These are phyloP conservation scores for Mycena floridula DNA, from an alignment of 768 basidiomycete species.

Conservation along the genomic window DNA sequence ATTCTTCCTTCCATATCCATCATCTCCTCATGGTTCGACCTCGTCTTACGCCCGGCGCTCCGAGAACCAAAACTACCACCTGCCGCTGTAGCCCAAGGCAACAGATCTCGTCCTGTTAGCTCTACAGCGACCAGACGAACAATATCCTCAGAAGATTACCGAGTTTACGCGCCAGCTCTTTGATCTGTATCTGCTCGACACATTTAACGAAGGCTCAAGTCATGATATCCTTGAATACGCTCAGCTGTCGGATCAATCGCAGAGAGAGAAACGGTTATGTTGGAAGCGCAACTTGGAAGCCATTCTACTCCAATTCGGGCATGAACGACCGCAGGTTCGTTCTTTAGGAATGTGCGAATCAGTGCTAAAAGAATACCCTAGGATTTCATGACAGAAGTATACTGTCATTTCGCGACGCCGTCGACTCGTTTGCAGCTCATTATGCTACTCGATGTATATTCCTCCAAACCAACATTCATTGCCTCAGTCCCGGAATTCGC, in stretches of 20 bases:
- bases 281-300: slow-evolving; percentile 83
- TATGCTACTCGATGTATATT: slow-evolving; percentile 57
- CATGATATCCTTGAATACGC: slow-evolving; percentile 75
- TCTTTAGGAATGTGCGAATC: too few relatives aligned
- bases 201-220: slow-evolving; percentile 67
- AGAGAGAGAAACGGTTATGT: slow-evolving; percentile 49
- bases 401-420: slow-evolving; percentile 54
- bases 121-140: slow-evolving; percentile 44
- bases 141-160: slow-evolving; percentile 38
- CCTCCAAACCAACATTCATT: slow-evolving; percentile 47
- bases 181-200: slow-evolving; percentile 74
- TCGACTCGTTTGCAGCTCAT: slow-evolving; percentile 65
- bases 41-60: slow-evolving; percentile 69
- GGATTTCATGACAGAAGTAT: slow-evolving; percentile 67
- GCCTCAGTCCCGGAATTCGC: slow-evolving; percentile 45
- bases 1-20: slow-evolving; percentile 59
- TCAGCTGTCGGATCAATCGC: slow-evolving; percentile 51
- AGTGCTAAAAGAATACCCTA: too few relatives aligned
- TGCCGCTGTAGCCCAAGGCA: slow-evolving; percentile 51
- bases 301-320: slow-evolving; percentile 59
- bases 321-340: slow-evolving; percentile 60
- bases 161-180: slow-evolving; percentile 66
- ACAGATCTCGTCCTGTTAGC: slow-evolving; percentile 68
- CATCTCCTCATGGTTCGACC: slow-evolving; percentile 78
- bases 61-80: slow-evolving; percentile 66